Conservation (phyloP, 208 protist genomes). For the Trichomonas vaginalis region DNA sequence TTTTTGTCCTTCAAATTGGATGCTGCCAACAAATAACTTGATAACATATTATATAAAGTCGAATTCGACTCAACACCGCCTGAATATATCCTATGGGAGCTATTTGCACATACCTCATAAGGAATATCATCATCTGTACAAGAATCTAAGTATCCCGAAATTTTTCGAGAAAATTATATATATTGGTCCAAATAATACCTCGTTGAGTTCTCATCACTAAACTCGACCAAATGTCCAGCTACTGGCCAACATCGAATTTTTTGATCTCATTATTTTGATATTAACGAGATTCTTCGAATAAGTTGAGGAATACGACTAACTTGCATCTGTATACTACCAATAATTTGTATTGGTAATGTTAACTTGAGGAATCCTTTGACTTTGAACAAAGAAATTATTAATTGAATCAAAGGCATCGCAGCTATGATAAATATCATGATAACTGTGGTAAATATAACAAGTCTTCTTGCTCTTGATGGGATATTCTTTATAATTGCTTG, state of each 20-base stretch:
- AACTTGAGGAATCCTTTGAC: not conserved
- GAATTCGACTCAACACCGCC: not conserved
- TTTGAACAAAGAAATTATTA: not conserved
- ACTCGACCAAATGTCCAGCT: not conserved
- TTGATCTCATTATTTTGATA: not conserved
- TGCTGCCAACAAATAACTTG: not conserved
- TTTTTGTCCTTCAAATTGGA: not conserved
- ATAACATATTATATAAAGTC: not conserved
- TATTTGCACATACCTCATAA: not conserved
- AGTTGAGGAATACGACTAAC: not conserved
- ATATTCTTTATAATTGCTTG: not conserved
- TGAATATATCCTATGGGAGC: not conserved
- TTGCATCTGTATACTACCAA: not conserved
- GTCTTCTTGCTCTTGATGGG: not conserved
- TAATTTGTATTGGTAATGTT: not conserved
- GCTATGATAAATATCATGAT: not conserved
- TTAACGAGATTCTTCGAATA: not conserved
- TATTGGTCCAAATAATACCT: not conserved
- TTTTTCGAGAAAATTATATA: too few relatives aligned
- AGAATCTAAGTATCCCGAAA: not conserved
- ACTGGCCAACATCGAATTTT: not conserved
- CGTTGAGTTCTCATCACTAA: not conserved
- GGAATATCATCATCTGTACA: not conserved
- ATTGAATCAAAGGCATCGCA: not conserved
- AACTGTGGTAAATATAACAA: not conserved